Base-by-base conservation (phyloP, 2,329 filamentous ascomycete species). In the Alternaria gansuensis region DNA sequence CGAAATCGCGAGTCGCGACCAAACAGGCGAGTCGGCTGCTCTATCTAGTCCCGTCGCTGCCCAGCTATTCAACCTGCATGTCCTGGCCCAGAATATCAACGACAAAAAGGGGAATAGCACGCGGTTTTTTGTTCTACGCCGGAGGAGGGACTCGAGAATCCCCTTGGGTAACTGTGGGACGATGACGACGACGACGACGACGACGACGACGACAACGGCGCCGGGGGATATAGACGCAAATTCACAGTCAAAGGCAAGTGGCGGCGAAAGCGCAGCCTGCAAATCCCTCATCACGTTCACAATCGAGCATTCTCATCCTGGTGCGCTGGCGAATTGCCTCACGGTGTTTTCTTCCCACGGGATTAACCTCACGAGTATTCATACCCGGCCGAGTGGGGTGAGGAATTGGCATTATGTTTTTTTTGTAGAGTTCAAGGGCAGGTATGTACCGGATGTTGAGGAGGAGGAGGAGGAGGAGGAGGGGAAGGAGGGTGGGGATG, bases 331-430 rank as follows among this genome's bases (percentile, higher is more conserved):
- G 3, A 87, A 91, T 67, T 90, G 89, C 29, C 82, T 98, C 58
- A 85, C 88, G 50, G 91, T 92, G 55, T 98, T 98, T 79, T 88
- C 88, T 63, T 82, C 81, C 7, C 84, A 86, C 66, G 84, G 84
- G 5, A 82, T 97, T 57, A 96, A 97, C 75, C 80, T 98, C 66
- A 97, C 93, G 29, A 94, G 90, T 75, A 96, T 98, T 77, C 93
- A 93, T 75, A 93, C 91, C 65, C 81, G 94, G 64, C 94, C 94
- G 5, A 93, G 91, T 69, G 85, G 90, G 55, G 81, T 85, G 37
- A 80, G 82, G 66, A 87, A 90, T 21, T 98, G 96, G 86, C 88
- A 96, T 75, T 98, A 98, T 79, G 86, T 97, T 36, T 97, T 98
- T 80, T 93, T 98, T 74, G 88, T 97, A 29, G 94, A 98, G 81